Evolutionary conservation across 1,284 basidiomycete genomes (phyloP), one percentile per base, ranked within the genome.

Genomic region (Paramarasmius palmivorus): DNA sequence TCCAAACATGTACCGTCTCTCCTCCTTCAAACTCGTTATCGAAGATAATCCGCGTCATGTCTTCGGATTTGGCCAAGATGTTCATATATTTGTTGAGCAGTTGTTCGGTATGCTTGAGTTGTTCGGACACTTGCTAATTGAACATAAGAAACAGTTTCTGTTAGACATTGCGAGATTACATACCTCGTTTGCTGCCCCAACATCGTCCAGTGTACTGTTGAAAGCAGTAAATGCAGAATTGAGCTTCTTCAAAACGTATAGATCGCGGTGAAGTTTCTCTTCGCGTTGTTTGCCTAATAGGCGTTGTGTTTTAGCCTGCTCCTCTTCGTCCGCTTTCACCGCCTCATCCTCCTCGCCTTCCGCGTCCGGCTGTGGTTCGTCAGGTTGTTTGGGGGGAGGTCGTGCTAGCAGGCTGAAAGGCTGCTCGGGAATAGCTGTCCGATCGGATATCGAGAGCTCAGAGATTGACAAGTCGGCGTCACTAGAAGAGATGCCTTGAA

Each of bases 1-100:
- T 26, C 19, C 9, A 15, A 34, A 36, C 29, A 67, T 83, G 68
- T 64, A 89, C 88, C 46, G 73, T 79, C 56, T 86, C 83, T 42
- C 82, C 86, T 2, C 89, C 88, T 53, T 79, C 71, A 86, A 86
- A 91, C 55, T 80, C 72, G 57, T 90, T 84, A 64, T 91, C 88
- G 57, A 90, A 83, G 23, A 91, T 81, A 52, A 91, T 66, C 32
- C 77, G 79, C 2, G 86, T 73, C 55, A 80, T 75, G 8, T 79
- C 75, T 64, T 91, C 89, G 0, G 88, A 86, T 63, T 80, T 83
- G 2, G 79, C 78, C n/a, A 92, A 72, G 48, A 90, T 79, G 39
- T 69, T 72, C 40, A 87, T 78, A 63, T 91, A 91, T 74, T 83
- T 87, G 67, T 88, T 82, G 52, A 92, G 70, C 53, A 91, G 68